Evolutionary conservation across 805 yeast species (phyloP), one percentile per base, ranked within the genome.

Genomic region (Cyberlindnera nakhonratchasimensis): DNA sequence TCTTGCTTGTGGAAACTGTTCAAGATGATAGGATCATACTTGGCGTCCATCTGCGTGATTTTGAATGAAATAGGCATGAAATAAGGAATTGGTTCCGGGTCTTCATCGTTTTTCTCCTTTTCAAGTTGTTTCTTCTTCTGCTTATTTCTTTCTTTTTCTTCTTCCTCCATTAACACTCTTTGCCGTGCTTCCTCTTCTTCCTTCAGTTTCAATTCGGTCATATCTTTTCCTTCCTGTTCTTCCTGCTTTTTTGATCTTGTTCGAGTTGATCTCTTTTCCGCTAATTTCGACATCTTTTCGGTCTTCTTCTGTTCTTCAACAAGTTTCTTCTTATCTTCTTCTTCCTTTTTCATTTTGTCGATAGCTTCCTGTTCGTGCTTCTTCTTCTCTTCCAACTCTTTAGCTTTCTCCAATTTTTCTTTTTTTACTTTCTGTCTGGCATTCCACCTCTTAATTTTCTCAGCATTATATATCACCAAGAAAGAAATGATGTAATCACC

Each of bases 41-140:
- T 72, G 9, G 69, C 62, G 2, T 95, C 90, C 20, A 90, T 70
- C n/a, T 76, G 78, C 14, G 69, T 71, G 3, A 91, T 58, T 2
- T 72, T 76, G 37, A 88, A 70, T 0, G 96, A 82, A 18, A 84
- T 64, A 0, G 95, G 73, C 0, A 90, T 78, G 56, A 59, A 71
- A 37, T 63, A 55, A 5, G 72, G 71, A 3, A 48, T 46, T 1
- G 71, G 69, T 39, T 69, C 70, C 17, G 61, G 62, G 23, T 48
- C 50, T 6, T 33, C 51, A 28, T 42, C 47, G n/a, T 38, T 37
- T 39, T 39, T 37, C 14, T 20, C 29, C 31, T 34, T 34, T 17
- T 34, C 14, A 32, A 18, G 16, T 31, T 40, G 34, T 23, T 37
- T 32, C 39, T 52, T 37, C 26, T 50, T 33, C 48, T 43, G 33